Conservation (phyloP, 176 grass and related monocot species). For the Aegilops tauschii region DNA sequence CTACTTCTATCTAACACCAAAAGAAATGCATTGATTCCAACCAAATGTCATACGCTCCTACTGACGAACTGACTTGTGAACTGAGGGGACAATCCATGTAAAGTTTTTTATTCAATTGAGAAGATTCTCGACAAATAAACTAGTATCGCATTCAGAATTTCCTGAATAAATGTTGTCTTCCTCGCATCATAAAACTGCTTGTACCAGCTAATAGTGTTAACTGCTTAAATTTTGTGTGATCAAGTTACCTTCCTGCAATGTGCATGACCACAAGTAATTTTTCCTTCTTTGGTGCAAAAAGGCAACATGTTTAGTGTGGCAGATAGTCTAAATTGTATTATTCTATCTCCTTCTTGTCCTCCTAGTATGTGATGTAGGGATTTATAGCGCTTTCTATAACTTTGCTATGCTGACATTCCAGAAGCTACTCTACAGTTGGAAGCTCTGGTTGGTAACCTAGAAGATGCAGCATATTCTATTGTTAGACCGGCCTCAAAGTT, state of each 20-base stretch:
- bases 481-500: constrained; percentile 53
- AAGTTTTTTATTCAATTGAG: background rate
- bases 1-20: background rate
- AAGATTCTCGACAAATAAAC: background rate
- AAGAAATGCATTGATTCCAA: background rate
- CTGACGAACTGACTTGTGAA: background rate
- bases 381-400: constrained; percentile 38
- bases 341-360: background rate
- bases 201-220: background rate
- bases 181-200: background rate
- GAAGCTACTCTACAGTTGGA: constrained; percentile 88
- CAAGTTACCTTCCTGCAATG: background rate
- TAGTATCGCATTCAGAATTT: background rate
- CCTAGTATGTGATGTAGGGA: background rate
- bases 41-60: background rate
- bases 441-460: constrained; percentile 93
- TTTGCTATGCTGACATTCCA: constrained; percentile 64
- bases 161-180: background rate
- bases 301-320: background rate
- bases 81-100: background rate
- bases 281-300: background rate
- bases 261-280: background rate
- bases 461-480: constrained; percentile 77
- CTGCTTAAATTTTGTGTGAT: background rate
- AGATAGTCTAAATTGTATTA: background rate